phyloP scores from a whole-genome alignment of 164 flowering plant genomes.

The Vitis rotundifolia region DNA sequence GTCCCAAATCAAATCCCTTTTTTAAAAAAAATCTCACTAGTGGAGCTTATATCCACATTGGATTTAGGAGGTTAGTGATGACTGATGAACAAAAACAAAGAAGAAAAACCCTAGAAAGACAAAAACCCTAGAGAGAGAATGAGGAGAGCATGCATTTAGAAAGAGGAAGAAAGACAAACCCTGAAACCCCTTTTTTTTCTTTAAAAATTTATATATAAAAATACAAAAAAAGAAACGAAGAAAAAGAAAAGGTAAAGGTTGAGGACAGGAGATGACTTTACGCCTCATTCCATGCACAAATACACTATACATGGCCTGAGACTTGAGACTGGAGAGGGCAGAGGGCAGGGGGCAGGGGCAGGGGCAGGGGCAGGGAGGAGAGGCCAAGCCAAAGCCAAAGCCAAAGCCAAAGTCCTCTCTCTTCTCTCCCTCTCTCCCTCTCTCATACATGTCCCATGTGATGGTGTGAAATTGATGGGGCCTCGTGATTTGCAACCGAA shows the following conservation, averaged over 20 bases:
- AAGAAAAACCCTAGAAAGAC: slow-evolving; percentile 23
- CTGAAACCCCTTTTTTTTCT: background rate
- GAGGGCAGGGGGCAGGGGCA: too few species aligned
- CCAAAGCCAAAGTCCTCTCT: background rate
- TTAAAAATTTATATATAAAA: background rate
- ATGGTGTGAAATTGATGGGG: background rate
- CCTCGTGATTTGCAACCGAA: slow-evolving; percentile 7
- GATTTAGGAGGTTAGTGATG: slow-evolving; percentile 4
- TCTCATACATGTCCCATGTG: slow-evolving; percentile 3
- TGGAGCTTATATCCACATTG: slow-evolving; percentile 7
- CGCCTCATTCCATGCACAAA: slow-evolving; percentile 19
- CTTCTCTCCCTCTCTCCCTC: slow-evolving; percentile 7
- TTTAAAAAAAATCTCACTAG: background rate
- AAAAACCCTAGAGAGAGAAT: slow-evolving; percentile 12
- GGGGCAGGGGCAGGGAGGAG: too few species aligned
- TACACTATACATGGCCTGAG: background rate
- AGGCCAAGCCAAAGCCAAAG: too few species aligned
- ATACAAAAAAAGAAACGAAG: background rate
- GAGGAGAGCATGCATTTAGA: background rate
- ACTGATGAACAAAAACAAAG: background rate
- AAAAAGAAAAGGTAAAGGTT: slow-evolving; percentile 12
- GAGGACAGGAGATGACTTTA: slow-evolving; percentile 22
- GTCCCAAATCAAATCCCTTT: slow-evolving; percentile 6
- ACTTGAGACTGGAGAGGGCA: too few species aligned
- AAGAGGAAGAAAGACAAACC: slow-evolving; percentile 10